Evolutionary conservation across 768 basidiomycete species (phyloP), one percentile per base, ranked within the genome.

Genomic region (Panaeolus cyanescens): DNA sequence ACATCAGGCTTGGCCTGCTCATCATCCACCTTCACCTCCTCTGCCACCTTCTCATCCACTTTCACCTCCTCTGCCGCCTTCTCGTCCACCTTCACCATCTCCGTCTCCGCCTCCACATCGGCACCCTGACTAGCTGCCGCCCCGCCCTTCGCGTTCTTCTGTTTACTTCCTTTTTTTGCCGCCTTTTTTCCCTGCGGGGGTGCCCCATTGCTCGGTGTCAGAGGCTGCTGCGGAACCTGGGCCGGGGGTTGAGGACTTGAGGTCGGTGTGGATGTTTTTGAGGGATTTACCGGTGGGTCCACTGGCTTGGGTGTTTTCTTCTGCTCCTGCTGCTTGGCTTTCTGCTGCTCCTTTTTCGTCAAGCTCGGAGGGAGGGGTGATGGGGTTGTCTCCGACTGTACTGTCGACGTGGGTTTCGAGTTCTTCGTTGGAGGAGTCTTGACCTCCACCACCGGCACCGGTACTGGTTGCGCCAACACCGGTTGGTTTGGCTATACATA

Each of bases 351-450:
- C 65, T 62, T 60, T 33, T 60, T 20, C 53, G 64, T 55, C 42
- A 37, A 13, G 62, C 39, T 59, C 56, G 32, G 32, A 56, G 61
- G 53, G 60, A 31, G 54, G 66, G 60, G 56, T 53, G 61, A 32
- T 54, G 61, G 36, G 54, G 37, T 33, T 54, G 64, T 34, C 39
- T 58, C 54, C 61, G n/a, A n/a, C n/a, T 62, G 55, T 19, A 50
- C 34, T 55, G 50, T 56, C 55, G 53, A 34, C 58, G 40, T 55
- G 31, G 59, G 63, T 13, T 31, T 57, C 50, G 28, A 55, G 55
- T 54, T 34, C 55, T 50, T 60, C 56, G 54, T 54, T 58, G 61
- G 45, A 58, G 60, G 63, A 59, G 63, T 61, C 63, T 66, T 59
- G 60, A 58, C 58, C 54, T 55, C 55, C 61, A 58, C 56, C 40